Evolutionary conservation across 805 yeast species (phyloP), one percentile per base, ranked within the genome.

Genomic region (Debaryomyces castellii): DNA sequence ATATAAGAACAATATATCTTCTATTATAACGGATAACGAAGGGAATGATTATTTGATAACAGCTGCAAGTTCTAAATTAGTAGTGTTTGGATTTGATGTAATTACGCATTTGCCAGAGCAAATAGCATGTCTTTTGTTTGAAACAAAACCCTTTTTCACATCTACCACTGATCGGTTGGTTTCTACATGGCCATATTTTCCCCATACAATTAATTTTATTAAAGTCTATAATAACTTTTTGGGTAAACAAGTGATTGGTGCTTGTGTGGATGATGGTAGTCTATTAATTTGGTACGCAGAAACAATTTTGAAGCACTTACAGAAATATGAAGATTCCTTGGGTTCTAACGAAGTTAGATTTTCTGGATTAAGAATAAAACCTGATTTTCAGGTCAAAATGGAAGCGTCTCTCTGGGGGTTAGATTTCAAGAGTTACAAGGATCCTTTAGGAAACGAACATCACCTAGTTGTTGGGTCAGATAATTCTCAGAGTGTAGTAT

Each of bases 331-430:
- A 14, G 3, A 41, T 39, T 48, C 51, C 47, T 12, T 32, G 52
- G 10, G 37, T 30, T 22, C 46, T 52, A 30, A 45, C 14, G 44
- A 42, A 20, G 49, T 44, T 25, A 16, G 51, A 50, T 61, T 51
- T 47, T 54, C 34, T 50, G 62, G 58, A 7, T 43, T 58, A 9
- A 51, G 52, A 24, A 45, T 64, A 1, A 48, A 52, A 5, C 58
- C 71, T 2, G 66, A 58, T 17, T 54, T 62, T 28, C 55, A 52
- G 21, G 44, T 76, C 3, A 64, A 60, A 25, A 52, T 76, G 39
- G 64, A 64, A 5, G 62, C 76, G 1, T 80, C 86, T 1, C 80
- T 76, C 1, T 85, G 90, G 90, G 87, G 88, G 0, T 52, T 81
- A 16, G 87, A 81, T 53, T 60, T 76, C 32, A 51, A 60, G n/a